Evolutionary conservation across 2,329 filamentous ascomycete genomes (phyloP), one percentile per base, ranked within the genome.

Genomic region (Fusarium sp.): DNA sequence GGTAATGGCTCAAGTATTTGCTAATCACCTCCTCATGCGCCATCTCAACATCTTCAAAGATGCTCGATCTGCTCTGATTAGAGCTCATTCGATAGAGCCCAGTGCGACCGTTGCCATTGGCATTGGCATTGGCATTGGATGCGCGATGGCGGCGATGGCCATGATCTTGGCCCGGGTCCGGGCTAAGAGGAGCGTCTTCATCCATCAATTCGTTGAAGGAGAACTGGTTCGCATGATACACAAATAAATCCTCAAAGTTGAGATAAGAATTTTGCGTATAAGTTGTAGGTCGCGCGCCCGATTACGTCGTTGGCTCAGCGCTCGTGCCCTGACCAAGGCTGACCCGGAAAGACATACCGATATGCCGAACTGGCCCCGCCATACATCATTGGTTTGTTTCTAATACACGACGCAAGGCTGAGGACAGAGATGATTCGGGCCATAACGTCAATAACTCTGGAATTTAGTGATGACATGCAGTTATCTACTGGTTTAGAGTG

Each of bases 1-100:
- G 30, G 4, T 15, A 21, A 23, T 13, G 21, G 8, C 5, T 19
- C 15, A 6, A 16, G 18, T 4, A 32, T n/a, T 69, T 44, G 38
- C 30, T 58, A 9, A 21, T 50, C 78, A 96, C 94, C 89, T 98
- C 96, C 81, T 97, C 94, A 58, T 97, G 94, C 25, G 96, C 96
- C 96, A 99, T 98, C 81, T 98, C 96, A n/a, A 98, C 95, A 82
- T 97, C 94, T 75, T 94, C 94, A 77, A 97, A 92, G 76, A 98
- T 92, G 83, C 94, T 97, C 40, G 91, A 87, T 82, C 88, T 90
- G 83, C 93, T 94, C 77, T 91, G 86, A 78, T 94, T 94, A 58
- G 91, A 93, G 74, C 87, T 87, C 62, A 92, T 86, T 60, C 91
- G 86, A 82, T 94, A 94, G 71, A 93, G 80, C 58, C 80, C 60